Conservation (phyloP, 1,284 basidiomycete species). For the Stereum hirsutum region DNA sequence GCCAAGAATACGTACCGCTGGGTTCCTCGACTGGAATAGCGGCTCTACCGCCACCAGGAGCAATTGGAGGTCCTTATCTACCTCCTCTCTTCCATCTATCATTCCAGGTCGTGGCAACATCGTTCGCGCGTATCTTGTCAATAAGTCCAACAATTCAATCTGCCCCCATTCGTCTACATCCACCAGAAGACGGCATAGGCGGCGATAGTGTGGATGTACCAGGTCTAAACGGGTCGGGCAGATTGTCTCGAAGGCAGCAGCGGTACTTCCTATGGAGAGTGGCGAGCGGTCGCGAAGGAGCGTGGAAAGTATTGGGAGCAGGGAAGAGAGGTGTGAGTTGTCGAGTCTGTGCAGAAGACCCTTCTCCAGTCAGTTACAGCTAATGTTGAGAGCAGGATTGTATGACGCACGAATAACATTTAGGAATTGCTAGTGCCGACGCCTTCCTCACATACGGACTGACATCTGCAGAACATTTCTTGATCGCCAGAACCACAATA, state of each 20-base stretch:
- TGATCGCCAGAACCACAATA: slow-evolving; percentile 83
- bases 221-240: slow-evolving; percentile 82
- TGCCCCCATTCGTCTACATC: slow-evolving; percentile 98
- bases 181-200: slow-evolving; percentile 74
- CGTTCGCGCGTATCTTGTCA: slow-evolving; percentile 75
- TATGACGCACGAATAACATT: slow-evolving; percentile 65
- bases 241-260: slow-evolving; percentile 77
- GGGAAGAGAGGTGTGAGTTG: slow-evolving; percentile 55
- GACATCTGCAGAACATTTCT: slow-evolving; percentile 83
- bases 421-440: slow-evolving; percentile 84
- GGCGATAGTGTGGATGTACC: slow-evolving; percentile 83
- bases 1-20: slow-evolving; percentile 61
- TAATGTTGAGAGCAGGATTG: background rate
- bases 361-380: background rate
- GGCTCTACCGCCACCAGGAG: slow-evolving; percentile 69
- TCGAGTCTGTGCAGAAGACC: slow-evolving; percentile 55
- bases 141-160: slow-evolving; percentile 68
- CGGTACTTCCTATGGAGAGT: slow-evolving; percentile 80
- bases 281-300: slow-evolving; percentile 82
- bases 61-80: slow-evolving; percentile 73
- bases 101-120: slow-evolving; percentile 72
- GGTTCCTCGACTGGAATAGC: slow-evolving; percentile 77
- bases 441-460: slow-evolving; percentile 94
- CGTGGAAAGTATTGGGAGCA: slow-evolving; percentile 68
- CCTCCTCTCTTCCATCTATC: slow-evolving; percentile 41